Evolutionary conservation across 2,329 filamentous ascomycete species (phyloP).

Genomic region (Apiospora koreana): DNA sequence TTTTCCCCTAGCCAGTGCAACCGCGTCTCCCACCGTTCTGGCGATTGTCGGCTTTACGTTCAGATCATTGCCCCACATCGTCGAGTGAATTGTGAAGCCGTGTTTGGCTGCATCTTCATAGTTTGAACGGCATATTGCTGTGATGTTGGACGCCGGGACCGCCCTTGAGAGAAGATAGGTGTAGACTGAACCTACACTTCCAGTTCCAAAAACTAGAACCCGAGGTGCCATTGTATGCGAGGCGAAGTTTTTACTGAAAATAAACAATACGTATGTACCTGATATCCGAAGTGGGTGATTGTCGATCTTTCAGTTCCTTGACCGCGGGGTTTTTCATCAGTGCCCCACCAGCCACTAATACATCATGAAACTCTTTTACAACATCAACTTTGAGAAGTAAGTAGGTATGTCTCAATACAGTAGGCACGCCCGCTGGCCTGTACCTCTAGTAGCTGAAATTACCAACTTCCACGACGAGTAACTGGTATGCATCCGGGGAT

Average conservation of each 20-base stretch:
- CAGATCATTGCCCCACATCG: conserved; percentile 30
- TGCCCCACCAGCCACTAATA: background rate
- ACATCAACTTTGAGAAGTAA: too few relatives aligned
- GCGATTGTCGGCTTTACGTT: conserved; percentile 27
- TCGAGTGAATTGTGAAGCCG: conserved; percentile 33
- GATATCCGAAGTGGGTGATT: background rate
- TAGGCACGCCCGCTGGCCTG: too few relatives aligned
- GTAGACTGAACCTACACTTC: conserved; percentile 33
- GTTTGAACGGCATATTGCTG: conserved; percentile 33
- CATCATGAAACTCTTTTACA: background rate
- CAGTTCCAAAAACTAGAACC: conserved; percentile 35
- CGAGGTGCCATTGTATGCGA: conserved; percentile 21
- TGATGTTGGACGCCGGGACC: conserved; percentile 26
- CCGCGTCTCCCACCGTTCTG: conserved; percentile 31
- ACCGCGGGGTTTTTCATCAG: background rate
- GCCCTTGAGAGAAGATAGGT: conserved; percentile 26
- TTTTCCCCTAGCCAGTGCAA: conserved; percentile 17
- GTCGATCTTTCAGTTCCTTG: background rate
- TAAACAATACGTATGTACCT: background rate
- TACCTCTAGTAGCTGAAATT: too few relatives aligned
- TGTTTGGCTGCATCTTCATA: conserved; percentile 27
- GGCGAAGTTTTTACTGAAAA: background rate
- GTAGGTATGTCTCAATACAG: too few relatives aligned
- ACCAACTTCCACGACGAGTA: too few relatives aligned
- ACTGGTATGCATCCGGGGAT: too few relatives aligned